Evolutionary conservation across 2,329 filamentous ascomycete genomes (phyloP).

Genomic region (Westerdykella aurantiaca): DNA sequence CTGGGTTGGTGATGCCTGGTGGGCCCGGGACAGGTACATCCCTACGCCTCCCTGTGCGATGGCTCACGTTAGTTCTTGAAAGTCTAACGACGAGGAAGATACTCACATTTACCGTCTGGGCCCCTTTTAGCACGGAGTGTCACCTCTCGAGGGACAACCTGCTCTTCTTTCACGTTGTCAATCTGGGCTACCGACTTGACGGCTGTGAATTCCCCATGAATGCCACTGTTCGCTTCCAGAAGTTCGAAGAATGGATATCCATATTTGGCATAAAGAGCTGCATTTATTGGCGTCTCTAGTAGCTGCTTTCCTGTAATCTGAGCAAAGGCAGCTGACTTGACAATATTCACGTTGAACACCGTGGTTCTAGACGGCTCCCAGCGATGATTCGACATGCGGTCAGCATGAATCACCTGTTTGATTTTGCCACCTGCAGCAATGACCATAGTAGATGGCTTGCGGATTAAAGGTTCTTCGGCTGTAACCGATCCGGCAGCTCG

Average conservation of each 20-base stretch:
- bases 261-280: conserved; percentile 27
- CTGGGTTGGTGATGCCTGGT: conserved; percentile 9
- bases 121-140: too few relatives aligned
- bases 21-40: too few relatives aligned
- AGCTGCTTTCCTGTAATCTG: conserved; percentile 34
- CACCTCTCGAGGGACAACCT: too few relatives aligned
- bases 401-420: conserved; percentile 35
- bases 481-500: background rate
- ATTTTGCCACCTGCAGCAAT: conserved; percentile 40
- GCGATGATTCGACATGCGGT: conserved; percentile 13
- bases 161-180: conserved; percentile 8
- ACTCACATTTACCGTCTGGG: too few relatives aligned
- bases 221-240: conserved; percentile 24
- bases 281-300: conserved; percentile 32
- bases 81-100: too few relatives aligned
- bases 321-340: conserved; percentile 35
- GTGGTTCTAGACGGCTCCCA: conserved; percentile 10
- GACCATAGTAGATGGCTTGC: conserved; percentile 23
- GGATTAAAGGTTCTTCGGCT: background rate
- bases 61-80: too few relatives aligned
- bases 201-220: conserved; percentile 21
- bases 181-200: conserved; percentile 25
- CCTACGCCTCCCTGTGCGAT: too few relatives aligned
- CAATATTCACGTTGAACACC: conserved; percentile 39
- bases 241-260: conserved; percentile 37